Evolutionary conservation across 495 filamentous ascomycete species (phyloP).

Genomic region (Lepidopterella palustris): DNA sequence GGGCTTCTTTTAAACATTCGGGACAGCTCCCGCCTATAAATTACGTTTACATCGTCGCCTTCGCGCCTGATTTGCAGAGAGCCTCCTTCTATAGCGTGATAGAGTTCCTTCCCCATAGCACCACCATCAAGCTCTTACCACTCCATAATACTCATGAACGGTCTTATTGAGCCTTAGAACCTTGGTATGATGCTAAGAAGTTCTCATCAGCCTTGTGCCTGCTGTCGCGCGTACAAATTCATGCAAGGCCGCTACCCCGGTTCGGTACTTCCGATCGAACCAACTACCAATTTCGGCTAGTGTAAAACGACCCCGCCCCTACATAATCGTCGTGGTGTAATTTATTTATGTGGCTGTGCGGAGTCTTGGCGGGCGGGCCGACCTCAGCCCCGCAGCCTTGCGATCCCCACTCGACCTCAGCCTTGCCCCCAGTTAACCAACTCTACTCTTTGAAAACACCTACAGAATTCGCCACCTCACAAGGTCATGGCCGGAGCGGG

Average conservation of each 20-base stretch:
- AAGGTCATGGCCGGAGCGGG: constrained; percentile 23
- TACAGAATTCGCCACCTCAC: constrained; percentile 9
- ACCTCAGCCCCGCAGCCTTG: background rate
- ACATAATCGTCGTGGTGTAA: constrained; percentile 1
- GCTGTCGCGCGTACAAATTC: constrained; percentile 15
- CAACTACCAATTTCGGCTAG: constrained; percentile 7
- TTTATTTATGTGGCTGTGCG: constrained; percentile 9
- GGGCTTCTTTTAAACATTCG: constrained; percentile 4
- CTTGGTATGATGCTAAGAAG: constrained; percentile 11
- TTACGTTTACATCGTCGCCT: constrained; percentile 12
- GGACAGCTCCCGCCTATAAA: constrained; percentile 4
- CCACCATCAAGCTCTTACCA: constrained; percentile 16
- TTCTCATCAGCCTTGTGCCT: constrained; percentile 21
- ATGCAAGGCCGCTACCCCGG: constrained; percentile 15
- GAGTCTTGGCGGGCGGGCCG: constrained; percentile 1
- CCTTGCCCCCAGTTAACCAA: constrained; percentile 2
- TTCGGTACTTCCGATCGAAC: constrained; percentile 21
- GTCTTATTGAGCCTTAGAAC: constrained; percentile 10
- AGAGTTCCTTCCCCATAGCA: constrained; percentile 13
- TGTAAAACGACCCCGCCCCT: constrained; percentile 1
- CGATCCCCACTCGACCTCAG: constrained; percentile 6
- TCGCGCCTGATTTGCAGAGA: constrained; percentile 13
- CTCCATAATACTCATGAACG: constrained; percentile 8
- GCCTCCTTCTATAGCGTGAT: constrained; percentile 9
- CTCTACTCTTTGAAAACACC: constrained; percentile 6